Evolutionary conservation across 768 basidiomycete genomes (phyloP).

Genomic region (Podaxis rugospora): DNA sequence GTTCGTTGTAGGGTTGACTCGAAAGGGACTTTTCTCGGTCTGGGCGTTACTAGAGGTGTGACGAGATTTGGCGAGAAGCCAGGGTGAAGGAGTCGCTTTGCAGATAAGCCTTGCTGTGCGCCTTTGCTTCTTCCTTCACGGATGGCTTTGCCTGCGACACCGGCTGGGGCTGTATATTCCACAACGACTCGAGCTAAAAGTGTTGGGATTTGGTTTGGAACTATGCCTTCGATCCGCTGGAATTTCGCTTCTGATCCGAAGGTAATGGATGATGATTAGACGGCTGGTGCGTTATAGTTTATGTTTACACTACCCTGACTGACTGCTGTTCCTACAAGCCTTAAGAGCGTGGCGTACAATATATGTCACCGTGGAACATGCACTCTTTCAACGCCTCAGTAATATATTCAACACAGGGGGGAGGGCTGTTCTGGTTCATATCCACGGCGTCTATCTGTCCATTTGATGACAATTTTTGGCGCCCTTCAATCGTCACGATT

Average conservation of each 20-base stretch:
- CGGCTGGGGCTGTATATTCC: neutral
- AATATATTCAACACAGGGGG: neutral
- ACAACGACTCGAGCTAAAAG: neutral
- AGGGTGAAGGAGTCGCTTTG: neutral
- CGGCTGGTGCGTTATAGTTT: neutral
- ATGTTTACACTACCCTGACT: neutral
- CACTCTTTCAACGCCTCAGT: neutral
- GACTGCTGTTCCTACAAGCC: neutral
- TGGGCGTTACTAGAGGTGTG: neutral
- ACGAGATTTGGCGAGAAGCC: neutral
- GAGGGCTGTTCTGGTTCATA: neutral
- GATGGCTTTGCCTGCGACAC: neutral
- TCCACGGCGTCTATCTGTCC: constrained; percentile 1
- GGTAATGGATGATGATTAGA: neutral
- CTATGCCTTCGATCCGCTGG: neutral
- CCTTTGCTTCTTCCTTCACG: neutral
- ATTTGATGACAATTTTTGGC: neutral
- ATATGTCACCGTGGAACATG: neutral
- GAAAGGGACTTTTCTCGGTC: neutral
- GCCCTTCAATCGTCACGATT: neutral
- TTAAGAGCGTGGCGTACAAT: neutral
- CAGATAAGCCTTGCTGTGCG: neutral
- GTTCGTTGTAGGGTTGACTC: neutral
- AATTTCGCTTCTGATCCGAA: neutral
- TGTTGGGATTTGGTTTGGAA: neutral